Evolutionary conservation across 495 filamentous ascomycete genomes (phyloP).

Genomic region (Evernia prunastri): DNA sequence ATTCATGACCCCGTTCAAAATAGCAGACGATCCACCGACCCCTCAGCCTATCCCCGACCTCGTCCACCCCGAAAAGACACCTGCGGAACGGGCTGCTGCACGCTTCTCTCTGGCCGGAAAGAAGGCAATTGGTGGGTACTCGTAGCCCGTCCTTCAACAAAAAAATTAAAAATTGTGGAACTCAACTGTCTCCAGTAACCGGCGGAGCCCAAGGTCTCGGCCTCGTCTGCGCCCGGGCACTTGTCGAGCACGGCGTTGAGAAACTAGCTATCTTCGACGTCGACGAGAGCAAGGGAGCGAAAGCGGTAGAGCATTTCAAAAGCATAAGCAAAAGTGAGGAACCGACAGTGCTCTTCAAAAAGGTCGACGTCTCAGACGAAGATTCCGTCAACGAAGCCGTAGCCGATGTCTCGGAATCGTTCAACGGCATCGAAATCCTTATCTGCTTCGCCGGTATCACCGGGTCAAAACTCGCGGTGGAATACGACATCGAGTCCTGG

Average conservation of each 20-base stretch:
- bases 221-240: slow-evolving; percentile 48
- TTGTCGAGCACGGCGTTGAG: slow-evolving; percentile 62
- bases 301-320: slow-evolving; percentile 13
- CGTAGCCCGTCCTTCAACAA: neutral
- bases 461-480: slow-evolving; percentile 47
- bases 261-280: slow-evolving; percentile 58
- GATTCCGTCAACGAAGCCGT: slow-evolving; percentile 43
- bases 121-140: slow-evolving; percentile 18
- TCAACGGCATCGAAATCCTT: slow-evolving; percentile 52
- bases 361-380: slow-evolving; percentile 53
- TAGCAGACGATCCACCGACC: slow-evolving; percentile 17
- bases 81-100: slow-evolving; percentile 15
- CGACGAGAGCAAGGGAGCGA: slow-evolving; percentile 26
- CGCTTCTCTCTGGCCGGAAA: slow-evolving; percentile 22
- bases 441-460: slow-evolving; percentile 64
- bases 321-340: slow-evolving; percentile 1
- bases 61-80: slow-evolving; percentile 8
- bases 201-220: slow-evolving; percentile 62
- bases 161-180: neutral
- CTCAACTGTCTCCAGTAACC: slow-evolving; percentile 39
- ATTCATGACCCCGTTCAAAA: slow-evolving; percentile 23
- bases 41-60: slow-evolving; percentile 20
- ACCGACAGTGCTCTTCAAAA: slow-evolving; percentile 30
- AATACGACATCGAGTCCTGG: slow-evolving; percentile 50
- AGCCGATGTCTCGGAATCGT: slow-evolving; percentile 29